Evolutionary conservation across 495 filamentous ascomycete genomes (phyloP).

Genomic region (Penicillium steckii): DNA sequence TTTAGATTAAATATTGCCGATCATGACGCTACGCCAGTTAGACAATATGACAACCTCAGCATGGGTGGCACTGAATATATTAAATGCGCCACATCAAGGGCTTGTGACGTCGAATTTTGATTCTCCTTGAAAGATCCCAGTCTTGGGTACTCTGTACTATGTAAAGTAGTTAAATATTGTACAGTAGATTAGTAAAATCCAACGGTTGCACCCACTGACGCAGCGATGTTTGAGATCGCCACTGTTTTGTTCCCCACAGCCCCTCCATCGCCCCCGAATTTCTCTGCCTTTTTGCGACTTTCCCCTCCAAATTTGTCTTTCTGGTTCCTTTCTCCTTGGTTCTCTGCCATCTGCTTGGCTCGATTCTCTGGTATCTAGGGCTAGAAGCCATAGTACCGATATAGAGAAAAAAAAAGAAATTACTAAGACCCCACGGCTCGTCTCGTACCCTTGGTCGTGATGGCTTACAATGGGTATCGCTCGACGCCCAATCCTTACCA

Average conservation of each 20-base stretch:
- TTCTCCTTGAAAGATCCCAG: too few relatives aligned
- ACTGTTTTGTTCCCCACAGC: constrained; percentile 11
- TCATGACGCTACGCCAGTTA: constrained; percentile 7
- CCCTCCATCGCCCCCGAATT: constrained; percentile 12
- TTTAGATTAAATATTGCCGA: constrained; percentile 10
- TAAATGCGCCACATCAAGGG: constrained; percentile 15
- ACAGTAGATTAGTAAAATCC: too few relatives aligned
- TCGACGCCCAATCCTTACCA: constrained; percentile 23
- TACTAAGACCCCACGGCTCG: neutral
- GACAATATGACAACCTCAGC: constrained; percentile 5
- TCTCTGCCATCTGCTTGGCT: neutral
- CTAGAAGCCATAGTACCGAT: neutral
- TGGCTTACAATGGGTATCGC: constrained; percentile 45
- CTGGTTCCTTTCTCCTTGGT: neutral
- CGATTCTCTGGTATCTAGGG: neutral
- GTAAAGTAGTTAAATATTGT: too few relatives aligned
- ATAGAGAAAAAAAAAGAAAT: neutral
- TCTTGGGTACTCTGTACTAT: too few relatives aligned
- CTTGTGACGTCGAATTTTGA: constrained; percentile 11
- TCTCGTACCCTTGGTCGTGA: constrained; percentile 10
- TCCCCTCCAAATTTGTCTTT: neutral
- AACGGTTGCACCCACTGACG: constrained; percentile 10
- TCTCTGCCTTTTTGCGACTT: constrained; percentile 13
- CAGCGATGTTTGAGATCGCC: constrained; percentile 19
- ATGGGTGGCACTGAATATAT: constrained; percentile 17